Evolutionary conservation across 2,329 filamentous ascomycete species (phyloP).

Genomic region (Cladophialophora exuberans): DNA sequence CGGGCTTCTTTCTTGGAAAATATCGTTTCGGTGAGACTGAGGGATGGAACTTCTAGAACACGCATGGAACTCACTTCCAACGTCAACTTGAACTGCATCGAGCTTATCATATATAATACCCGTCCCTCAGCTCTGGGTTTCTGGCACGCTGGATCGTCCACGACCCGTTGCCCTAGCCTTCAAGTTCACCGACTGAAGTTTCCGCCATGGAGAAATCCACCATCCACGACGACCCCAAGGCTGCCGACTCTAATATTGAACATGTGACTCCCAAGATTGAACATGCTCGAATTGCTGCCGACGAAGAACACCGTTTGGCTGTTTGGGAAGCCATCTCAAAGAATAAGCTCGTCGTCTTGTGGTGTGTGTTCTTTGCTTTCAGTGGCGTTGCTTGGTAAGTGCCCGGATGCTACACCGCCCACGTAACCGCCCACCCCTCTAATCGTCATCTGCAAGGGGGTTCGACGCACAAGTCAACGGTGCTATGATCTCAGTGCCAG

Average conservation of each 20-base stretch:
- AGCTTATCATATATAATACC: background rate
- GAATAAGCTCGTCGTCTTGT: conserved; percentile 29
- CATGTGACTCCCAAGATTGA: conserved; percentile 22
- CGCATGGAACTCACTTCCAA: conserved; percentile 4
- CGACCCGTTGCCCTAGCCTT: too few species aligned
- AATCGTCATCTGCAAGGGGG: conserved; percentile 39
- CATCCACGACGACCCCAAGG: conserved; percentile 6
- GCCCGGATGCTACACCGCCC: background rate
- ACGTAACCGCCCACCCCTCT: background rate
- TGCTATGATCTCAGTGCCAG: conserved; percentile 62
- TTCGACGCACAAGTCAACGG: conserved; percentile 68
- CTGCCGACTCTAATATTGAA: conserved; percentile 11
- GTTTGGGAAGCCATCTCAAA: conserved; percentile 27
- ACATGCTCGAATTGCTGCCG: conserved; percentile 22
- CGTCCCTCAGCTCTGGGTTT: too few species aligned
- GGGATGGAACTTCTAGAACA: conserved; percentile 12
- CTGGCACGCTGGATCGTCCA: too few species aligned
- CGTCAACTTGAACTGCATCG: background rate
- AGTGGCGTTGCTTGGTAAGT: conserved; percentile 32
- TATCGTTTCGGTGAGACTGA: too few species aligned
- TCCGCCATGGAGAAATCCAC: conserved; percentile 12
- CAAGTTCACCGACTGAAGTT: background rate
- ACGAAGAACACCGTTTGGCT: conserved; percentile 29
- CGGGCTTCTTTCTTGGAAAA: too few species aligned
- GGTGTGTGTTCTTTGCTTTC: conserved; percentile 34